Conservation (phyloP, 768 basidiomycete species). For the Phaffia tasmanica region DNA sequence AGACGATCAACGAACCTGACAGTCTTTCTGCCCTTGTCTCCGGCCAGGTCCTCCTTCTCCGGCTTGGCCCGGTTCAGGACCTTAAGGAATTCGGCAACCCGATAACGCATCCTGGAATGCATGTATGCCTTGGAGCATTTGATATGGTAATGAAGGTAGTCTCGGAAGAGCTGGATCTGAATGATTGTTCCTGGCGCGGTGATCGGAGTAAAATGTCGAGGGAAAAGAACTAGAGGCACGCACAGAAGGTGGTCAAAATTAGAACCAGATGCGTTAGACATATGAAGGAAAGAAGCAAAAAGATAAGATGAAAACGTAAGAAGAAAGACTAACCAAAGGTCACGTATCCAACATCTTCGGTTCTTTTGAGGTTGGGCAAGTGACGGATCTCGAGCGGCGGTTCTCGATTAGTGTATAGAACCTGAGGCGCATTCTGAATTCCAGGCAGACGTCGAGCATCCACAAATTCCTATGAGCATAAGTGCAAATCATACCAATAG, state of each 20-base stretch:
- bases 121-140: slow-evolving; percentile 98
- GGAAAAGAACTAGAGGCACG: slow-evolving; percentile 60
- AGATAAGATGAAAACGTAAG: neutral
- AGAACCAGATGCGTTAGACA: neutral
- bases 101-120: slow-evolving; percentile 90
- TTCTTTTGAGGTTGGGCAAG: slow-evolving; percentile 63
- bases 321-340: slow-evolving; percentile 53
- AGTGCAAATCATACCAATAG: neutral
- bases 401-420: slow-evolving; percentile 84
- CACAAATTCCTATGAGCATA: slow-evolving; percentile 71
- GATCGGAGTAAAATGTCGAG: slow-evolving; percentile 71
- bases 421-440: slow-evolving; percentile 94
- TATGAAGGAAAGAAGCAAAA: neutral
- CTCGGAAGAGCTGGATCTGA: slow-evolving; percentile 90
- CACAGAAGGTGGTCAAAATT: neutral
- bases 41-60: slow-evolving; percentile 44
- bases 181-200: slow-evolving; percentile 72
- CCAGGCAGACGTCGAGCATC: slow-evolving; percentile 89
- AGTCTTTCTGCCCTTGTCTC: slow-evolving; percentile 69
- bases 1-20: slow-evolving; percentile 51
- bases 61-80: slow-evolving; percentile 92
- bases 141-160: slow-evolving; percentile 99
- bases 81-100: slow-evolving; percentile 83
- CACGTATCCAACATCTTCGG: slow-evolving; percentile 88
- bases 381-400: slow-evolving; percentile 94